Base-by-base conservation (phyloP, 2,329 filamentous ascomycete genomes). In the Septoria petroselini region DNA sequence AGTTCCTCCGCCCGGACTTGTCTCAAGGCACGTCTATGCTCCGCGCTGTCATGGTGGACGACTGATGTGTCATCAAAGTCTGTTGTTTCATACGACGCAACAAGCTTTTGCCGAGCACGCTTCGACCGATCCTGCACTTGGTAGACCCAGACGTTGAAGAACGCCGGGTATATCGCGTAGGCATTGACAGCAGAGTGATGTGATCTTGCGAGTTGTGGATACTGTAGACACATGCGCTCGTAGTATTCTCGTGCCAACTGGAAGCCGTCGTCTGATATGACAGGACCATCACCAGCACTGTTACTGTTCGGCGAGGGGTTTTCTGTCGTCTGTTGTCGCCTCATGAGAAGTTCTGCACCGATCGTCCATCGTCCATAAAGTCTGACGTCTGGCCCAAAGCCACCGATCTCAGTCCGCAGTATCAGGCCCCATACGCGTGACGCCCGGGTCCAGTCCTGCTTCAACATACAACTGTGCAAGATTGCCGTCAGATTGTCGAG, bases 141-240 rank as follows among this genome's bases (percentile, higher is more conserved):
- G 65, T 88, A 91, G 43, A 95, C 79, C 80, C 93, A 91, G 38
- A 89, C 79, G 41, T 83, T 83, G 59, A 91, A 84, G 71, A 95
- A 79, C 11, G 86, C 85, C 11, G 87, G 83, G 71, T 89, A 91
- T 66, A 96, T 95, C 53, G 88, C 83, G 30, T 86, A 65, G 8
- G 87, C 82, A 57, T 81, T 85, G 34, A 84, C 70, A 2, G 75
- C 71, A 7, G 54, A 48, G 42, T 80, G 71, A 0, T 82, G 81
- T 4, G 77, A 74, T 52, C 75, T 74, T 60, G 80, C 76, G 60
- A 83, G 80, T 73, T 85, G 84, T 5, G 88, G 84, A 68, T 91
- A 79, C 63, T 89, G 84, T 58, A 89, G 76, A 42, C 91, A 86
- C 52, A 96, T 75, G 21, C 78, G 79, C 57, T 91, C 85, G 64